Evolutionary conservation across 2,329 filamentous ascomycete species (phyloP).

Genomic region (Colletotrichum caudatum): DNA sequence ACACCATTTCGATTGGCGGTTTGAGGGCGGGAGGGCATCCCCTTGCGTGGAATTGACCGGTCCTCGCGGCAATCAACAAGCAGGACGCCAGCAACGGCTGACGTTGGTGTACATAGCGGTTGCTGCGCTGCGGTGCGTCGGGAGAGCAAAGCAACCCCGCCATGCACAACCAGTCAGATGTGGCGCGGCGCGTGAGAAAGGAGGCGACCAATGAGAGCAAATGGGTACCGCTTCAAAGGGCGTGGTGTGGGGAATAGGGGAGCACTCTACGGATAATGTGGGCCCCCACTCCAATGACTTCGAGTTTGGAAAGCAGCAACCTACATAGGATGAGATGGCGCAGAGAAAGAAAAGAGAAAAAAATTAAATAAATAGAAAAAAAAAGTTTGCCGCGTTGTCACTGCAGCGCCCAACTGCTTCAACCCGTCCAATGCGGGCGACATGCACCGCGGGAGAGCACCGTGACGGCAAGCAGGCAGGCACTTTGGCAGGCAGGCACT

Average conservation of each 20-base stretch:
- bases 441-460: background rate
- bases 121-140: background rate
- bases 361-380: background rate
- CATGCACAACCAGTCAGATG: constrained; percentile 8
- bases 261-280: background rate
- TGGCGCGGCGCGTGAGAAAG: background rate
- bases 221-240: background rate
- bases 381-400: constrained; percentile 1
- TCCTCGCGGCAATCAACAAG: background rate
- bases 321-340: background rate
- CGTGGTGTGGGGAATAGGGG: constrained; percentile 2
- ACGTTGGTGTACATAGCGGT: background rate
- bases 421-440: constrained; percentile 6
- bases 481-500: background rate
- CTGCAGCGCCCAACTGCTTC: background rate
- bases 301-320: constrained; percentile 23
- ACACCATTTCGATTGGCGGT: constrained; percentile 7
- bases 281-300: constrained; percentile 14
- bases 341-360: background rate
- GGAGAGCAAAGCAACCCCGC: constrained; percentile 18
- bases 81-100: background rate
- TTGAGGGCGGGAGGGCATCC: constrained; percentile 7
- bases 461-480: background rate
- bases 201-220: background rate
- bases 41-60: background rate